Base-by-base conservation (phyloP, 139 green algal genomes). In the Volvox reticuliferus region DNA sequence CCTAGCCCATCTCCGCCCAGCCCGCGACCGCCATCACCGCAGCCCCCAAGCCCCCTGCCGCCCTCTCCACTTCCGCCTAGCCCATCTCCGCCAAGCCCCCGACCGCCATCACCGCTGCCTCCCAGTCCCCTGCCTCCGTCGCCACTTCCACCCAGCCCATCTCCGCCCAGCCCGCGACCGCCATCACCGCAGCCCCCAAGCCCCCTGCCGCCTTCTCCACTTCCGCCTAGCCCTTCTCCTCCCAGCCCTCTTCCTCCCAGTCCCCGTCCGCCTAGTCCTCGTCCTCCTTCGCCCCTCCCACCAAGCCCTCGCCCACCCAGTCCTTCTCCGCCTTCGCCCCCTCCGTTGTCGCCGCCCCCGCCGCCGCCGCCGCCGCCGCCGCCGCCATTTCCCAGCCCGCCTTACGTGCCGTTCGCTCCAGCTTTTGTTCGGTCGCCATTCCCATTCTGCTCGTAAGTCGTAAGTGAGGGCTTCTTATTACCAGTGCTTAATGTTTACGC, bases 381-480 rank as follows among this genome's bases (percentile, higher is more conserved):
- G 2, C 79, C 79, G 35, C 79, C 79, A 16, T 61, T 55, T 37
- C 79, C 79, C n/a, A 30, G 12, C 6, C 26, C 50, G 12, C 79
- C 79, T 24, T 9, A 28, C 6, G 20, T 22, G 22, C 28, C 79
- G 1, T 71, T 73, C 14, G 79, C 24, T 12, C 79, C 79, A 9
- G 50, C 26, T 1, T 50, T 86, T 24, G 17, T 28, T 32, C 22
- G 36, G 18, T 67, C 79, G 37, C 69, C 68, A 37, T 89, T 89
- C n/a, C 85, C 85, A 0, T 89, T 89, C 17, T 89, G 85, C 85
- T 44, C 67, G 83, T 86, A 86, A 86, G 79, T 86, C 32, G 24
- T 73, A 12, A 5, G 21, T 69, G 62, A 69, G n/a, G n/a, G n/a
- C 62, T 69, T 24, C 65, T 73, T 73, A 26, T 73, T 16, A 28